Evolutionary conservation across 129 eudicot genomes (phyloP), one percentile per base, ranked within the genome.

Genomic region (Pittosporum tobira): DNA sequence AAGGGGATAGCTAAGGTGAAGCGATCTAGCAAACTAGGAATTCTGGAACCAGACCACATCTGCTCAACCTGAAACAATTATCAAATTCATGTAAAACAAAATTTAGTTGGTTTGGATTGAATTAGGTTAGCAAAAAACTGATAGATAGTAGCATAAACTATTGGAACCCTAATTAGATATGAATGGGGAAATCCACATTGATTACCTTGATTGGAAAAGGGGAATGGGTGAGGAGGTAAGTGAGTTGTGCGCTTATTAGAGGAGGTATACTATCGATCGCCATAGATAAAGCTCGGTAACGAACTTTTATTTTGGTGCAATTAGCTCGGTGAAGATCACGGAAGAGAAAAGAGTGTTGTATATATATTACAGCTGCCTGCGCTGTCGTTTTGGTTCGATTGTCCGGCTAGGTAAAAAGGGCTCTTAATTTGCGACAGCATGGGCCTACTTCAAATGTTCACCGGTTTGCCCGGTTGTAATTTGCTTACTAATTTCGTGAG

Each of bases 121-220:
- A 2, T 42, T 46, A 59, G 78, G 70, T 70, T 56, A 43, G 16
- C 10, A 28, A 24, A 55, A 13, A 19, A 16, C 24, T 22, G 0
- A 44, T 0, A 5, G 34, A n/a, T 18, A 21, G 1, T 3, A 25
- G 24, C 2, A 5, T 22, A 2, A 59, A 40, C 40, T 6, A 22
- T 27, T n/a, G 28, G 31, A 72, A 38, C 73, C 73, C 75, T 64
- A 52, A 38, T 30, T 27, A 16, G n/a, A 34, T 34, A 24, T 5
- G 12, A 0, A 18, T 22, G 22, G 4, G 2, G 16, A 11, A 10
- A 10, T 14, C 6, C 6, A 50, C 1, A 3, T 6, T 10, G 14
- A 0, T 56, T 70, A 86, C 98, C 96, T 81, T 91, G 76, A 91
- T 82, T 25, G 96, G 59, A 73, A 73, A 57, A 66, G 96, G 96